Evolutionary conservation across 1,284 basidiomycete species (phyloP).

Genomic region (Lignosus rhinocerotis): DNA sequence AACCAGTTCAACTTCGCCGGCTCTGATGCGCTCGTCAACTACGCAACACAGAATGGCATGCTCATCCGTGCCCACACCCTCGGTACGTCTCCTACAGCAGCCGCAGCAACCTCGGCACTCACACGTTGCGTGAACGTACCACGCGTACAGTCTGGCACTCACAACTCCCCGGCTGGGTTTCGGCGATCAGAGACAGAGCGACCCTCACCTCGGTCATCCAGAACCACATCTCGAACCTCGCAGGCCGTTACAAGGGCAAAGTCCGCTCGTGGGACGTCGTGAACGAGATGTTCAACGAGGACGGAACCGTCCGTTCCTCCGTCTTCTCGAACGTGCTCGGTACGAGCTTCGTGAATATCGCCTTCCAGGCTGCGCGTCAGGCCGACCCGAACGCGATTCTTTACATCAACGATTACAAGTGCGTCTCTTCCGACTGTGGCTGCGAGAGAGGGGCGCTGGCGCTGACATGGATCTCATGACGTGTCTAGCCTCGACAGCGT

Average conservation of each 20-base stretch:
- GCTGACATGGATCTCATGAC: background rate
- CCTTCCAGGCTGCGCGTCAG: constrained; percentile 36
- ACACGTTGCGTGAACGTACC: background rate
- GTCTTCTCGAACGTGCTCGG: constrained; percentile 40
- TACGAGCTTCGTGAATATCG: constrained; percentile 36
- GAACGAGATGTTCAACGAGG: constrained; percentile 39
- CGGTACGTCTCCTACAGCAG: constrained; percentile 13
- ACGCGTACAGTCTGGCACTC: constrained; percentile 46
- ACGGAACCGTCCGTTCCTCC: constrained; percentile 36
- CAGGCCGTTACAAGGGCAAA: constrained; percentile 40
- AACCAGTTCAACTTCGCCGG: constrained; percentile 41
- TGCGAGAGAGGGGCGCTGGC: background rate
- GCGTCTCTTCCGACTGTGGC: background rate
- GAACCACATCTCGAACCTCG: constrained; percentile 39
- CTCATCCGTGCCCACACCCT: constrained; percentile 50
- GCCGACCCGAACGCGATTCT: constrained; percentile 40
- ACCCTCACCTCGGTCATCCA: constrained; percentile 35
- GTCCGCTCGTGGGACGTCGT: constrained; percentile 38
- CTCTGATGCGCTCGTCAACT: constrained; percentile 46
- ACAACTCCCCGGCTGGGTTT: constrained; percentile 49
- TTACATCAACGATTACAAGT: constrained; percentile 41
- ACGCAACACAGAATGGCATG: constrained; percentile 46
- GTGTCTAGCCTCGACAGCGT: constrained; percentile 29
- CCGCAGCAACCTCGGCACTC: background rate
- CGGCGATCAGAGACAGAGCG: constrained; percentile 29